Evolutionary conservation across 2,329 filamentous ascomycete genomes (phyloP).

Genomic region (Penicillium glabrum): DNA sequence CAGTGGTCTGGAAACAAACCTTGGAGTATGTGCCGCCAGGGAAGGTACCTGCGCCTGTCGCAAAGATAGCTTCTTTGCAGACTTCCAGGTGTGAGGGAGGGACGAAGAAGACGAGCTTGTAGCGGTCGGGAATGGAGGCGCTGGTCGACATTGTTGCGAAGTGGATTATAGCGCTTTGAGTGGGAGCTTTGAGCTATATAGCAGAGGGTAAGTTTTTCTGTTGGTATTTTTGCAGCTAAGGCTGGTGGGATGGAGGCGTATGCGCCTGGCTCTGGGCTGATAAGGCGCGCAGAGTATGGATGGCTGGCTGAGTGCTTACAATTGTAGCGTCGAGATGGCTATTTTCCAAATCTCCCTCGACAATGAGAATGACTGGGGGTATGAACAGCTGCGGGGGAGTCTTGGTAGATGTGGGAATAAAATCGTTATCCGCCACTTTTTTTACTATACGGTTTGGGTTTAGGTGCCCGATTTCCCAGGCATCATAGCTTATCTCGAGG

Average conservation of each 20-base stretch:
- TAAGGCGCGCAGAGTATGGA: background rate
- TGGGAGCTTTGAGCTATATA: background rate
- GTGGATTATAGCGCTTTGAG: background rate
- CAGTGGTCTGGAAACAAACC: constrained; percentile 40
- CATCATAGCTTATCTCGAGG: background rate
- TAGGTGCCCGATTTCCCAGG: constrained; percentile 7
- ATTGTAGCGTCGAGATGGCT: background rate
- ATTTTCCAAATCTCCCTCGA: background rate
- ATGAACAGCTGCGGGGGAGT: background rate
- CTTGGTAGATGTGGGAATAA: background rate
- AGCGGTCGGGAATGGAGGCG: constrained; percentile 25
- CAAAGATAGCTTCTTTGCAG: constrained; percentile 45
- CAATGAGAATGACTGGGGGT: background rate
- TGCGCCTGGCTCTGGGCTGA: background rate
- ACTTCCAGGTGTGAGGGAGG: constrained; percentile 38
- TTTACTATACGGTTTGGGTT: too few relatives aligned
- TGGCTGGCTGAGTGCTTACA: background rate
- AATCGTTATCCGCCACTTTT: too few relatives aligned
- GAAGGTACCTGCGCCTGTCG: constrained; percentile 43
- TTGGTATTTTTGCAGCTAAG: background rate
- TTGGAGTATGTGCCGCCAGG: constrained; percentile 43
- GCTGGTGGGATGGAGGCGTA: background rate
- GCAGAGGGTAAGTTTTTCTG: background rate
- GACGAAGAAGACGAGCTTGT: constrained; percentile 48
- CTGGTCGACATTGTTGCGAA: constrained; percentile 25